Base-by-base conservation (phyloP, 2,329 filamentous ascomycete species). In the Pezicula radicicola region DNA sequence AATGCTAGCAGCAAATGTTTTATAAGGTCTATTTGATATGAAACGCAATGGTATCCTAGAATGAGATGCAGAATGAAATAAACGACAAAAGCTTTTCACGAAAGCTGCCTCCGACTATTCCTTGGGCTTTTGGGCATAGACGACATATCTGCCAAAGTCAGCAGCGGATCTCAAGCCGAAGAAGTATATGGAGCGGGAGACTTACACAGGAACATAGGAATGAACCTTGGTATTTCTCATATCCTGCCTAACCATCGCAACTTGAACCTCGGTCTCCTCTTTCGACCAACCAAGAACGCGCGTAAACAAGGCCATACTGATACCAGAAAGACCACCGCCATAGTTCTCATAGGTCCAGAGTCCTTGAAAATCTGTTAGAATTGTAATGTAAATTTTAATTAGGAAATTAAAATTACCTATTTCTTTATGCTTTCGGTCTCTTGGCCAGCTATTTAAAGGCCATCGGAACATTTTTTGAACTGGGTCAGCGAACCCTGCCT, bases 381-480 rank as follows among this genome's bases (percentile, higher is more conserved):
- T 6, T 30, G 10, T 9, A 30, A 30, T 8, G 28, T 4, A 30
- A 30, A 12, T 12, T 30, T 9, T 30, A 30, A 8, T 30, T 3
- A 9, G 7, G 28, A 3, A 30, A 8, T 30, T 8, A 30, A 12
- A 12, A 8, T 30, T 30, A 33, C 52, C 46, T 21, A 54, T 40
- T 28, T 28, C 36, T 15, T 36, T 47, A 21, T 43, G 7, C 27
- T 72, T 70, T 3, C 68, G 65, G 48, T 80, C 72, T 44, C 71
- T 73, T 0, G 78, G 73, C 78, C 79, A 81, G 15, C 67, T 61
- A 52, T 74, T 77, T 27, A 72, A 69, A 1, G 78, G 78, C 65
- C 77, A 73, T 63, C 75, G 75, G 59, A 69, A 75, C 6, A 74
- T 60, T 2, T 70, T 63, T 61, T 79, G 73, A 0, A 65, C 30